Percentiles rank a stretch among this genome's conserved stretches.
phyloP scores from a whole-genome alignment of 2,329 filamentous ascomycete species.

The Juglanconis juglandina region DNA sequence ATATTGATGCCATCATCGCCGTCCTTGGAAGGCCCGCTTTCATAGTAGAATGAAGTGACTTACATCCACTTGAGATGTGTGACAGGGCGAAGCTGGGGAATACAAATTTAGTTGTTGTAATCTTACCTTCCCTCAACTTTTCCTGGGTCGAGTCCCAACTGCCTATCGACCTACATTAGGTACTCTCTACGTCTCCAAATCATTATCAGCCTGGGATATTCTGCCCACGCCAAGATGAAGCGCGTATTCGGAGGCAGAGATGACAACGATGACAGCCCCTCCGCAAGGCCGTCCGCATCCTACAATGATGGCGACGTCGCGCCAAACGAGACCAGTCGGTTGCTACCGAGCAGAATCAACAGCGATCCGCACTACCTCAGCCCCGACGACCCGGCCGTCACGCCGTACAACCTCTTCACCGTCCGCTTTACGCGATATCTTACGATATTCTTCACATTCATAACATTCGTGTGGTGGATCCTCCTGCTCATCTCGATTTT shows the following conservation, averaged over 20 bases:
- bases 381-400: conserved; percentile 79
- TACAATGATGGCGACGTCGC: conserved; percentile 23
- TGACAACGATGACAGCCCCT: conserved; percentile 24
- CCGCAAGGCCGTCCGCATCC: conserved; percentile 20
- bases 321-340: conserved; percentile 56
- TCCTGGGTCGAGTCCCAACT: neutral
- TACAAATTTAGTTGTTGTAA: neutral
- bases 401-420: conserved; percentile 92
- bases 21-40: no score
- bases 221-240: conserved; percentile 8
- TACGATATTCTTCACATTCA: conserved; percentile 69
- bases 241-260: conserved; percentile 12
- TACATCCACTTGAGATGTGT: no score
- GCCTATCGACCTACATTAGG: neutral
- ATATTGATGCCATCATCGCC: no score
- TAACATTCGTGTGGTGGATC: conserved; percentile 90
- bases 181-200: neutral
- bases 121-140: no score
- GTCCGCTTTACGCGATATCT: conserved; percentile 77
- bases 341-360: conserved; percentile 67
- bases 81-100: no score
- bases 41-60: no score
- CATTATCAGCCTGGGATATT: neutral
- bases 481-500: conserved; percentile 86
- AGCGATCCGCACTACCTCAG: conserved; percentile 58